Base-by-base conservation (phyloP, 1,284 basidiomycete species). In the Mycosarcoma maydis region DNA sequence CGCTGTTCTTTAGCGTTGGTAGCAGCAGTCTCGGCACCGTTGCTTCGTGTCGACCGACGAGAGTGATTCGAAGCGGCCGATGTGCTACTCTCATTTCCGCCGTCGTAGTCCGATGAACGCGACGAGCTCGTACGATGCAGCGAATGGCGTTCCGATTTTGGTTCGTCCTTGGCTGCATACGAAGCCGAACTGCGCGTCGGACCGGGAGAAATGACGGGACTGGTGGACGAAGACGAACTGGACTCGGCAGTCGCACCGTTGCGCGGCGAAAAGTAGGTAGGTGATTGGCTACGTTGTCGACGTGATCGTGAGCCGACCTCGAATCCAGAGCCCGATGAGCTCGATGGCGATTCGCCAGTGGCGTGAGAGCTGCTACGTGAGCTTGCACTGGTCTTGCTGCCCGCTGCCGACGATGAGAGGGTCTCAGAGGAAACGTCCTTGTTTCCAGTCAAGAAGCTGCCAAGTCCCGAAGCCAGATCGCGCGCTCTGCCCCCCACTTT, bases 1-100 rank as follows among this genome's bases (percentile, higher is more conserved):
- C 54, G 45, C 2, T 23, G n/a, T 17, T 55, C 55, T 20, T 58
- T 62, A 16, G 42, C 16, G n/a, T n/a, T 19, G 19, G 19, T 19
- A 20, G 36, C 36, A 20, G 8, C 3, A 14, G 36, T 5, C 14
- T 59, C 47, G 2, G 16, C 40, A 4, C 24, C 42, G 9, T 50
- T 42, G 23, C 45, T 69, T 20, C 59, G 38, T 19, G 51, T 34
- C 14, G 62, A 59, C 9, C 56, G 55, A n/a, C 62, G 47, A 16
- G 62, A 66, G 23, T 58, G 51, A 30, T 55, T 62, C 16, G 65
- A 62, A 10, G 67, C 52, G n/a, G 59, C 66, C 19, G 66, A 69
- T 2, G 60, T 60, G 38, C 60, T 64, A 30, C 60, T 64, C 40
- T 70, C 67, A 27, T 69, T 69, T 3, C 59, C 61, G 3, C 50